These are phyloP conservation scores for Erysimum cheiranthoides DNA, from an alignment of 345 rosid species.

Conservation along the genomic window DNA sequence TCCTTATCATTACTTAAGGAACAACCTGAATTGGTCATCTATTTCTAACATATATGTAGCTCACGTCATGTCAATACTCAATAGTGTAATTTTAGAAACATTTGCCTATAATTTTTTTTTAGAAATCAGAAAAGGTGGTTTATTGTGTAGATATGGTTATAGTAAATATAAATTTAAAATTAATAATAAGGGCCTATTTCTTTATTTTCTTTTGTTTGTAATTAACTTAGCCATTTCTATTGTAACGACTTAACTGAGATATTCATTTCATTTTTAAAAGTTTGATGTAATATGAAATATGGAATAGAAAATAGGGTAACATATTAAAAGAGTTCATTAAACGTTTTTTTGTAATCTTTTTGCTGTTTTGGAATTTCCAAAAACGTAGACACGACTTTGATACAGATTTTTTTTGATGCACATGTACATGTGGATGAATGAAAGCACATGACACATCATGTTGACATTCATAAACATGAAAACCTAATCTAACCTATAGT, in stretches of 20 bases:
- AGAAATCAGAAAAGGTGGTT: too few species aligned
- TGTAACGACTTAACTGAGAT: not conserved
- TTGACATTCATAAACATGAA: slow-evolving; percentile 1
- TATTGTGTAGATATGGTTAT: too few species aligned
- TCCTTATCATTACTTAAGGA: too few species aligned
- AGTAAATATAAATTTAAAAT: too few species aligned
- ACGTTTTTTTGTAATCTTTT: not conserved
- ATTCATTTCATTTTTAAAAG: not conserved
- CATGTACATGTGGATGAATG: slow-evolving; percentile 21
- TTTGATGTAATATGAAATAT: too few species aligned
- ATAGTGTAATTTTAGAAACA: too few species aligned
- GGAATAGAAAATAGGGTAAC: not conserved
- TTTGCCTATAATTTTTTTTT: too few species aligned
- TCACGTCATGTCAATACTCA: too few species aligned
- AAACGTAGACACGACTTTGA: not conserved
- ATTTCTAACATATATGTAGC: too few species aligned
- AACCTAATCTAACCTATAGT: slow-evolving; percentile 29
- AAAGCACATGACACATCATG: slow-evolving; percentile 19
- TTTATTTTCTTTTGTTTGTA: too few species aligned
- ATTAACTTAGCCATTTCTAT: not conserved
- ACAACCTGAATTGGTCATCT: too few species aligned
- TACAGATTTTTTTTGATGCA: not conserved
- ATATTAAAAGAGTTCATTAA: not conserved
- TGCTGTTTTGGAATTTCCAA: not conserved
- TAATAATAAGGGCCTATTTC: too few species aligned